These are phyloP conservation scores for Suhomyces coccinellae DNA, from an alignment of 1,139 yeast species.

Conservation along the genomic window DNA sequence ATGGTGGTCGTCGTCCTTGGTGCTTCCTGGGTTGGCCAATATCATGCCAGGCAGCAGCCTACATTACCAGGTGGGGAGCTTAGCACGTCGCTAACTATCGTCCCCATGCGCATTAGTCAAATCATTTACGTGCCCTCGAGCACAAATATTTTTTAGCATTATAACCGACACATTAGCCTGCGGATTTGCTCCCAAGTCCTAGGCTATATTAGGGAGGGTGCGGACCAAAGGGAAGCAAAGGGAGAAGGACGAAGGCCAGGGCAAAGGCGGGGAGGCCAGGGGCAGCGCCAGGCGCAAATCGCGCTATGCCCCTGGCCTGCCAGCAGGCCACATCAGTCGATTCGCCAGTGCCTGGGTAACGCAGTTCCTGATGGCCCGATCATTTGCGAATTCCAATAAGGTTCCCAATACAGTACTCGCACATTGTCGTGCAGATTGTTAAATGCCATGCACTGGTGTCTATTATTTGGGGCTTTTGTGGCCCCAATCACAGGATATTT, in stretches of 20 bases:
- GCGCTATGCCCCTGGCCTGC: not conserved
- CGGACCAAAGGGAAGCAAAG: not conserved
- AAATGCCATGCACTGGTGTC: conserved; percentile 5
- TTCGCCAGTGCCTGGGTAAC: not conserved
- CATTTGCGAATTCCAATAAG: conserved; percentile 2
- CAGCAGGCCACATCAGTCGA: not conserved
- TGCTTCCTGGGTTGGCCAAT: not conserved
- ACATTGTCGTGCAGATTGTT: conserved; percentile 7
- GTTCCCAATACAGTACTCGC: conserved; percentile 1
- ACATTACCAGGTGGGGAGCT: not conserved
- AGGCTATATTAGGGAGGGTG: conserved; percentile 10
- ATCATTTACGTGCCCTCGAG: conserved; percentile 9
- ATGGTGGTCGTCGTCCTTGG: no score
- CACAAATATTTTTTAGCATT: conserved; percentile 6
- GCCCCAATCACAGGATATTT: not conserved
- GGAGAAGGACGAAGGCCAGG: no score
- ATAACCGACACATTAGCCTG: conserved; percentile 8
- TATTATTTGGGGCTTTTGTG: conserved; percentile 8
- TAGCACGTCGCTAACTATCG: conserved; percentile 4
- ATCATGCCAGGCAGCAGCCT: conserved; percentile 1
- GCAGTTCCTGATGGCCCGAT: conserved; percentile 5
- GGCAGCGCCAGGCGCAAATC: no score
- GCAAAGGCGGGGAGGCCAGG: no score
- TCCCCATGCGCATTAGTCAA: conserved; percentile 5
- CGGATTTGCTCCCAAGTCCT: conserved; percentile 5